A percentile compares a stretch with the other conserved stretches of the same genome.
phyloP scores from a whole-genome alignment of 208 protist genomes.

The Leishmania martiniquensis region DNA sequence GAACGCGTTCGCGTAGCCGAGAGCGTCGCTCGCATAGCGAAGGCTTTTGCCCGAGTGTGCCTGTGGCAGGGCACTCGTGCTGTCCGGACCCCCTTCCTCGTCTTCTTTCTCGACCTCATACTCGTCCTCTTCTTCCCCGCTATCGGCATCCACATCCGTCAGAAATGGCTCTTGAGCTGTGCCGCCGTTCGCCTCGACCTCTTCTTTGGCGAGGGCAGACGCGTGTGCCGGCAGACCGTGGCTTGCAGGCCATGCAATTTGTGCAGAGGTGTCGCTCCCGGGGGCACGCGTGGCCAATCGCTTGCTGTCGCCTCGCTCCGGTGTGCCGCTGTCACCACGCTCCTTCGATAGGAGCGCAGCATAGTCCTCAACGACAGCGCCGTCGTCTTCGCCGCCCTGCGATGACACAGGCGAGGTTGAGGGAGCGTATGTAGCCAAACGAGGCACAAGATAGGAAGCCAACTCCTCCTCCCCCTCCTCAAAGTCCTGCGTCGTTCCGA shows the following conservation, averaged over 20 bases:
- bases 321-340: background rate
- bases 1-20: conserved; percentile 34
- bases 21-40: background rate
- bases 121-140: background rate
- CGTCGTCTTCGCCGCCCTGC: conserved; percentile 17
- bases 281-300: conserved; percentile 11
- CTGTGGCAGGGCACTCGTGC: background rate
- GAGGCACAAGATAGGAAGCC: conserved; percentile 52
- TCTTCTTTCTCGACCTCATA: conserved; percentile 24
- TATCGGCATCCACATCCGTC: background rate
- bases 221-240: background rate
- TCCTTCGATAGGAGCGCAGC: background rate
- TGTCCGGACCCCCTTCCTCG: conserved; percentile 3
- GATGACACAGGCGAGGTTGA: conserved; percentile 11
- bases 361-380: conserved; percentile 13
- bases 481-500: conserved; percentile 27
- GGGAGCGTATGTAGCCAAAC: conserved; percentile 41
- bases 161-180: background rate
- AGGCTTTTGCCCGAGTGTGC: background rate
- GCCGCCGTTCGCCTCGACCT: background rate
- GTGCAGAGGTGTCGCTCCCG: background rate
- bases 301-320: conserved; percentile 15
- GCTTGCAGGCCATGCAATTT: background rate
- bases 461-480: conserved; percentile 28
- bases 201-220: background rate